These are phyloP conservation scores for Metroxylon sagu DNA, from an alignment of 176 grass and related monocot genomes.

Conservation along the genomic window DNA sequence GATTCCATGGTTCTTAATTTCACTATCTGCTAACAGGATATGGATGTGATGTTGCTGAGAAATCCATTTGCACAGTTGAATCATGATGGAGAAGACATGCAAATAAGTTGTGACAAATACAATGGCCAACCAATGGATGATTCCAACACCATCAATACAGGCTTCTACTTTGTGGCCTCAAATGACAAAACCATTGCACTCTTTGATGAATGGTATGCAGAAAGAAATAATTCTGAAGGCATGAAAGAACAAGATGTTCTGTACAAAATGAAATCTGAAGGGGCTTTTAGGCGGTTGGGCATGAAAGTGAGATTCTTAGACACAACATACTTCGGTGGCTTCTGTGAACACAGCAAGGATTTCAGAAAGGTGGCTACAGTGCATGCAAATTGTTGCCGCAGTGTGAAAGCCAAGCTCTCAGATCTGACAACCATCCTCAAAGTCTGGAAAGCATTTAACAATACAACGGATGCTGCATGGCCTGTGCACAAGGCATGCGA, in stretches of 20 bases:
- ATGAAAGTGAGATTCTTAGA: not conserved
- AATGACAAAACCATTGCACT: constrained; percentile 4
- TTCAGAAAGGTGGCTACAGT: not conserved
- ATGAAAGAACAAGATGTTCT: constrained; percentile 6
- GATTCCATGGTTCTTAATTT: not conserved
- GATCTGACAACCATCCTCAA: not conserved
- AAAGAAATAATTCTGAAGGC: not conserved
- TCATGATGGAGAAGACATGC: not conserved
- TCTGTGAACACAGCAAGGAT: constrained; percentile 1
- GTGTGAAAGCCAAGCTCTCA: not conserved
- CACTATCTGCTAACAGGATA: constrained; percentile 24
- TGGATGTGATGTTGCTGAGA: constrained; percentile 38
- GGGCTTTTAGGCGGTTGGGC: not conserved
- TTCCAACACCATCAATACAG: constrained; percentile 7
- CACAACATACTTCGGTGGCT: constrained; percentile 1
- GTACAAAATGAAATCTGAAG: not conserved
- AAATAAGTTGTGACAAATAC: not conserved
- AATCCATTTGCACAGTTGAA: not conserved
- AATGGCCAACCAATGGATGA: not conserved
- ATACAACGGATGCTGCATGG: not conserved
- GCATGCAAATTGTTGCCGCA: constrained; percentile 2
- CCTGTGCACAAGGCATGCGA: not conserved
- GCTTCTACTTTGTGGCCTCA: constrained; percentile 2
- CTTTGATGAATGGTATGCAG: constrained; percentile 4
- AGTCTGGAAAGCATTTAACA: not conserved